phyloP scores from a whole-genome alignment of 176 grass and related monocot species.

The Otatea glauca region DNA sequence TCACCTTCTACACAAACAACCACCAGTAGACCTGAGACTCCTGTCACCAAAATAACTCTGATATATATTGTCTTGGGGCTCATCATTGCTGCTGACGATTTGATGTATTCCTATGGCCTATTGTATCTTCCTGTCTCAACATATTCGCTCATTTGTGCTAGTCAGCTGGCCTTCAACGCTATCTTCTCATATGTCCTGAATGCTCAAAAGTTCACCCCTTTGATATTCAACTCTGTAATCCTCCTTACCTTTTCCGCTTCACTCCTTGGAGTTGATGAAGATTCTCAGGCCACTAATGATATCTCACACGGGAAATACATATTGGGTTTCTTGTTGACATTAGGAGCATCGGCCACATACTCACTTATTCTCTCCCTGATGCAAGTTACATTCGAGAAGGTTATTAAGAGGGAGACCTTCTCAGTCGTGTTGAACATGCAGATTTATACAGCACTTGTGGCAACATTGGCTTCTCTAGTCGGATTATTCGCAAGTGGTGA shows the following conservation, averaged over 20 bases:
- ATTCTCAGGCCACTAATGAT: slow-evolving; percentile 43
- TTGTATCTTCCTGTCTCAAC: slow-evolving; percentile 90
- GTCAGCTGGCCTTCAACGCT: slow-evolving; percentile 89
- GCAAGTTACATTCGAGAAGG: slow-evolving; percentile 82
- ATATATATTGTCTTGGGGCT: slow-evolving; percentile 80
- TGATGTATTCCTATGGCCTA: slow-evolving; percentile 96
- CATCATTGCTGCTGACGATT: slow-evolving; percentile 76
- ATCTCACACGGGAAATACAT: slow-evolving; percentile 52
- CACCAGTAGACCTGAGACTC: slow-evolving; percentile 35
- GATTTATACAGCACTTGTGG: slow-evolving; percentile 71
- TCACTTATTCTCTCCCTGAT: slow-evolving; percentile 95
- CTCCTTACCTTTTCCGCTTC: slow-evolving; percentile 81
- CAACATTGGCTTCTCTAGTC: slow-evolving; percentile 59
- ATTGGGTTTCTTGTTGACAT: slow-evolving; percentile 68
- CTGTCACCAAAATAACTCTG: slow-evolving; percentile 49
- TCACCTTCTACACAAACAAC: slow-evolving; percentile 37
- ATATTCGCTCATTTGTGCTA: slow-evolving; percentile 91
- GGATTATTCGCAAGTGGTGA: slow-evolving; percentile 84
- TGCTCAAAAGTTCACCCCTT: slow-evolving; percentile 73
- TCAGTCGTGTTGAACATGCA: slow-evolving; percentile 72
- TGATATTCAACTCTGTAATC: slow-evolving; percentile 77
- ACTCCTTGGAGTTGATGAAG: slow-evolving; percentile 67
- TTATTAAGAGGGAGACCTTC: slow-evolving; percentile 81
- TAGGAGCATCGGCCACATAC: slow-evolving; percentile 83
- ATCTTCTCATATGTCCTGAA: slow-evolving; percentile 89